Evolutionary conservation across 2,329 filamentous ascomycete genomes (phyloP), one percentile per base, ranked within the genome.

Genomic region (Penicillium sp.): DNA sequence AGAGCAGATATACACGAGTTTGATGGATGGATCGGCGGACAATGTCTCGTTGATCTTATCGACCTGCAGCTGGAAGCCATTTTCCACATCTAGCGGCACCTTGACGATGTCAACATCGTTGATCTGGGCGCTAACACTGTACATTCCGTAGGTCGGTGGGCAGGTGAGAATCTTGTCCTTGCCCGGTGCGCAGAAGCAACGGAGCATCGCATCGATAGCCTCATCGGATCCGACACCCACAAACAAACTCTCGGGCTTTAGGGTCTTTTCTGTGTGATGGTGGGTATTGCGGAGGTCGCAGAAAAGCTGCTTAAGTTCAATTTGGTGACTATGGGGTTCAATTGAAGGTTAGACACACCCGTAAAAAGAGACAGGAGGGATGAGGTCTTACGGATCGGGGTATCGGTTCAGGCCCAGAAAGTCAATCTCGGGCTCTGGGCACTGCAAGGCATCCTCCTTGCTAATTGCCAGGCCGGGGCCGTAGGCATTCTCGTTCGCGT

Each of bases 61-160:
- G 2, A 90, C 80, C 74, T 95, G 87, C 65, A 97, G 82, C 45
- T 81, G 82, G 75, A 98, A 99, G 4, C 76, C 80, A 1, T 90
- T 87, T 1, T 87, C 84, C 1, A 84, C 82, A 48, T 90, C 83
- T 22, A 98, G 81, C 0, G 93, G 92, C n/a, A 98, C 87, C 72
- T 90, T 91, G 65, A 96, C 88, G 26, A 98, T 85, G 46, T 83
- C 83, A 21, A 99, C 82, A 71, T 98, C 95, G 79, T 99, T 99
- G 65, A 97, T 89, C 72, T 96, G 90, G 1, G 95, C 95, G 7
- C 91, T 96, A 19, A 99, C 95, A 47, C 86, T 82, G 80, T 99
- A 99, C 95, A 99, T 99, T 78, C 95, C 95, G 74, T 99, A 99
- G 0, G 95, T 99, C 1, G 95, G 95, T 19, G 95, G 95, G 71